Evolutionary conservation across 441 rosid species (phyloP).

Genomic region (Erysimum cheiri): DNA sequence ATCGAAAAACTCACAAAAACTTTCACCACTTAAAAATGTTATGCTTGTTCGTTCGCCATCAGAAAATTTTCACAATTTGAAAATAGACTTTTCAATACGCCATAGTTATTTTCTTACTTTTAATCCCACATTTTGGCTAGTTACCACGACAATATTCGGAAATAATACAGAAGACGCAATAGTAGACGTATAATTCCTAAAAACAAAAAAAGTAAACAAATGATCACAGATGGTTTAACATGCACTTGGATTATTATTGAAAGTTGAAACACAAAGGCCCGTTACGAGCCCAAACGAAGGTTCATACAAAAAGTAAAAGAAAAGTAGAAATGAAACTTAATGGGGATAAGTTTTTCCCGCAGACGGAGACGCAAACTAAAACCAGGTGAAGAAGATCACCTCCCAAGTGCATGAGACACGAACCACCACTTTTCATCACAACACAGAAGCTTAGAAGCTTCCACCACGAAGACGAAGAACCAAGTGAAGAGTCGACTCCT

Average conservation of each 20-base stretch:
- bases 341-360: not conserved
- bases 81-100: no score
- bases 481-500: constrained; percentile 34
- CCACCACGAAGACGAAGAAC: constrained; percentile 48
- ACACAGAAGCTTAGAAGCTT: constrained; percentile 26
- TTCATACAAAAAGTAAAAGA: not conserved
- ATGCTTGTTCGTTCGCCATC: no score
- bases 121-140: no score
- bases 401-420: constrained; percentile 15
- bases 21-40: no score
- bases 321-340: constrained; percentile 8
- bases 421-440: constrained; percentile 21
- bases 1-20: no score
- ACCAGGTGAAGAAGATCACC: not conserved
- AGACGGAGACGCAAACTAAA: not conserved
- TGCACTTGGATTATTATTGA: constrained; percentile 33
- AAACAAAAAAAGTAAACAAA: not conserved
- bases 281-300: constrained; percentile 15
- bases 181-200: no score
- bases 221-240: not conserved
- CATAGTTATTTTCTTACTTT: no score
- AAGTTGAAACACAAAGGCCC: constrained; percentile 7
- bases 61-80: no score
- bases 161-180: no score
- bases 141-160: no score